Percentiles rank a stretch among this genome's conserved stretches.
These are phyloP conservation scores for Ceratocystiopsis sp. DNA, from an alignment of 2,329 filamentous ascomycete species.

Conservation along the genomic window DNA sequence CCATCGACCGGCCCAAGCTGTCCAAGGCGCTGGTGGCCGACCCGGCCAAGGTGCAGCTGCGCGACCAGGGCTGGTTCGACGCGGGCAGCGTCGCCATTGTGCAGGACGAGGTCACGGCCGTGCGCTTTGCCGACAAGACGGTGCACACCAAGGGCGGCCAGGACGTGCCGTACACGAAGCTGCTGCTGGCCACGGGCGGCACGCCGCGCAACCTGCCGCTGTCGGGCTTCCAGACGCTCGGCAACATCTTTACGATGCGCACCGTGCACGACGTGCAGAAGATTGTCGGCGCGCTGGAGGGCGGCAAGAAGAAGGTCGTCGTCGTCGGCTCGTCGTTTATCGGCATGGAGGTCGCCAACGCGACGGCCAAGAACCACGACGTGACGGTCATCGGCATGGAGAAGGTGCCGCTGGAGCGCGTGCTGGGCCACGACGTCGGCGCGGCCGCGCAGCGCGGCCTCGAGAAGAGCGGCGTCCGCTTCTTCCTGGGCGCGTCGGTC, in stretches of 20 bases:
- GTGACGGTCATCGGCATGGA: slow-evolving; percentile 87
- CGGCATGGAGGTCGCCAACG: slow-evolving; percentile 91
- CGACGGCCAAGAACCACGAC: slow-evolving; percentile 60
- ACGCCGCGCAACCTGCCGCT: slow-evolving; percentile 59
- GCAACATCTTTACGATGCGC: slow-evolving; percentile 75
- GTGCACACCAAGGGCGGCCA: slow-evolving; percentile 61
- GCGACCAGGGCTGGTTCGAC: slow-evolving; percentile 64
- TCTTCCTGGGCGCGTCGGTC: slow-evolving; percentile 65
- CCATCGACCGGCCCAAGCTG: slow-evolving; percentile 87
- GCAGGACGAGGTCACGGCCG: slow-evolving; percentile 46
- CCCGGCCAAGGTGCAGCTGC: slow-evolving; percentile 57
- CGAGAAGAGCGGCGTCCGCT: slow-evolving; percentile 78
- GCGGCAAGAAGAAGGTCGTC: slow-evolving; percentile 69
- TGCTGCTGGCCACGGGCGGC: slow-evolving; percentile 81
- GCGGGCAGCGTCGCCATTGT: slow-evolving; percentile 39
- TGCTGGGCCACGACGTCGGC: slow-evolving; percentile 72
- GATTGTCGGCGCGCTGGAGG: slow-evolving; percentile 65
- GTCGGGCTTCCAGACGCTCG: slow-evolving; percentile 68
- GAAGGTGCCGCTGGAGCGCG: slow-evolving; percentile 62
- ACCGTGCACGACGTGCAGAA: slow-evolving; percentile 58
- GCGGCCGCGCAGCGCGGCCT: slow-evolving; percentile 61
- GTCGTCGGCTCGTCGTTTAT: slow-evolving; percentile 91
- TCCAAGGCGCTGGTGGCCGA: slow-evolving; percentile 87
- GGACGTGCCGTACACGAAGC: slow-evolving; percentile 64
- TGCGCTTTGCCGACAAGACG: slow-evolving; percentile 60